Evolutionary conservation across 2,329 filamentous ascomycete genomes (phyloP).

Genomic region (Seiridium cupressi): DNA sequence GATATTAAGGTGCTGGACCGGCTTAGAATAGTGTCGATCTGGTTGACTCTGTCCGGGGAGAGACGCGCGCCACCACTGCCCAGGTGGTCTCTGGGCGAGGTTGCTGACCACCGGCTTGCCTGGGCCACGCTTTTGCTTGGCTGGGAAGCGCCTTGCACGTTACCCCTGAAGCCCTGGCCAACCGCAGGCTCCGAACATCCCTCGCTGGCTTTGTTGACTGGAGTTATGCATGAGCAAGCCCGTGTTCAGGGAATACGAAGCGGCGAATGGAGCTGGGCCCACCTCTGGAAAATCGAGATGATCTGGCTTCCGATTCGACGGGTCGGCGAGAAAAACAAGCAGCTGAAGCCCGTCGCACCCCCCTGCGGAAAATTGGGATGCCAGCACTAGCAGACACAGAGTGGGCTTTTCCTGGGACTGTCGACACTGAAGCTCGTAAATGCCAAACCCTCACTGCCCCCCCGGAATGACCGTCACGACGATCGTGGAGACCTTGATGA

Average conservation of each 20-base stretch:
- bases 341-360: background rate
- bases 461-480: background rate
- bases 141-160: background rate
- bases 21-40: conserved; percentile 13
- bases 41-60: conserved; percentile 4
- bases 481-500: background rate
- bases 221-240: conserved; percentile 10
- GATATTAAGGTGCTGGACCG: conserved; percentile 7
- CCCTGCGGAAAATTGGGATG: background rate
- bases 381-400: background rate
- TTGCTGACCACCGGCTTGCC: too few relatives aligned
- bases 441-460: conserved; percentile 1
- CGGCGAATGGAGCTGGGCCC: conserved; percentile 17
- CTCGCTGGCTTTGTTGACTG: conserved; percentile 2
- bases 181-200: background rate
- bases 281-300: background rate
- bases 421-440: background rate
- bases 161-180: background rate
- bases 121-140: background rate
- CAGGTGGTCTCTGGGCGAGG: too few relatives aligned
- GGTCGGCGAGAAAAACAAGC: background rate
- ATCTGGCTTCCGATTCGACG: conserved; percentile 6
- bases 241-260: conserved; percentile 24
- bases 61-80: background rate
- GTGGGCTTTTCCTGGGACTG: background rate